phyloP scores from a whole-genome alignment of 202 grass and related monocot genomes.

The Zizania palustris region DNA sequence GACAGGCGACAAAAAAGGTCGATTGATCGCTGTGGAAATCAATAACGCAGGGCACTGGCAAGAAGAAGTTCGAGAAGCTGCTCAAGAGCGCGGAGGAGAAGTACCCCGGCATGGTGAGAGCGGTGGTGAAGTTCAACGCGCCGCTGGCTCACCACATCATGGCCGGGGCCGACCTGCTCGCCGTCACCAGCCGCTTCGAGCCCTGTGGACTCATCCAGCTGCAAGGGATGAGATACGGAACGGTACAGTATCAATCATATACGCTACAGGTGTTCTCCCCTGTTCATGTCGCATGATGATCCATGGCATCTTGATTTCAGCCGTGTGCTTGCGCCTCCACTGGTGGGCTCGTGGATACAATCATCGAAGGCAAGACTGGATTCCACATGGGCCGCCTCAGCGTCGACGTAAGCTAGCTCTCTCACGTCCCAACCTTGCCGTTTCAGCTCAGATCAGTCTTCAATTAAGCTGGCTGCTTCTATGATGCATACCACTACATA shows the following conservation, averaged over 20 bases:
- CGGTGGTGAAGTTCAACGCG: slow-evolving; percentile 88
- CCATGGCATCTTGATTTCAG: slow-evolving; percentile 32
- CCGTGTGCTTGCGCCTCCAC: slow-evolving; percentile 47
- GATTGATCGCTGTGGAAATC: background rate
- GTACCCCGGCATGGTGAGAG: slow-evolving; percentile 65
- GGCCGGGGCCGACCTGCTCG: slow-evolving; percentile 84
- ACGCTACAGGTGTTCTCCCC: no score
- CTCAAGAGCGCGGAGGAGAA: slow-evolving; percentile 55
- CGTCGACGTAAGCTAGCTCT: slow-evolving; percentile 51
- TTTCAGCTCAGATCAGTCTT: background rate
- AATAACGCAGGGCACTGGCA: slow-evolving; percentile 68
- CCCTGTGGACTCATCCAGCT: slow-evolving; percentile 93
- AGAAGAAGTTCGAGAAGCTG: slow-evolving; percentile 76
- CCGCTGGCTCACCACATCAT: slow-evolving; percentile 84
- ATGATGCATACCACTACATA: no score
- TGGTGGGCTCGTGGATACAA: slow-evolving; percentile 84
- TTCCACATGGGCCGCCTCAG: slow-evolving; percentile 87
- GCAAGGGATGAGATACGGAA: slow-evolving; percentile 84
- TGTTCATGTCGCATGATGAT: background rate
- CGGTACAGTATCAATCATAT: slow-evolving; percentile 40
- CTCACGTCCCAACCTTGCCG: background rate
- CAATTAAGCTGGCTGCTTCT: background rate
- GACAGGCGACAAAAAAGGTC: background rate
- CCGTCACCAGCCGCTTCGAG: slow-evolving; percentile 80
- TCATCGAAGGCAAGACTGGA: slow-evolving; percentile 83